Conservation (phyloP, 208 protist genomes). For the Trypanosoma theileri region DNA sequence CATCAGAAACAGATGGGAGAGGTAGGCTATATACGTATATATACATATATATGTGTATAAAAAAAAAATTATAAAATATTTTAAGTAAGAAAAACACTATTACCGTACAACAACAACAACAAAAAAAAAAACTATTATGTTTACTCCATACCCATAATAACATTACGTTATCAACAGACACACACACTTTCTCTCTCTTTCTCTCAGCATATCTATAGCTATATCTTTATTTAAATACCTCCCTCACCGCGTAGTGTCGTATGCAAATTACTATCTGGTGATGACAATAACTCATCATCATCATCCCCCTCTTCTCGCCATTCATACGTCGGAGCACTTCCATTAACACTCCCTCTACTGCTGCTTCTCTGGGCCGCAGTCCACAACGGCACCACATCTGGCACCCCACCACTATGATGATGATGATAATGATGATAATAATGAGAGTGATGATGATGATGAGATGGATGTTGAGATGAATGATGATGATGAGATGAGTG, state of each 20-base stretch:
- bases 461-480: background rate
- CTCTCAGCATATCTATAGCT: too few relatives aligned
- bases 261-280: background rate
- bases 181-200: background rate
- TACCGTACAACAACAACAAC: too few relatives aligned
- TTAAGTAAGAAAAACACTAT: too few relatives aligned
- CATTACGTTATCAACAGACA: background rate
- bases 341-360: background rate
- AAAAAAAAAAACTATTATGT: too few relatives aligned
- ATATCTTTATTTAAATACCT: too few relatives aligned
- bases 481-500: background rate
- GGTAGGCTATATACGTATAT: too few relatives aligned
- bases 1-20: too few relatives aligned
- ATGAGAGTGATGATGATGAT: background rate
- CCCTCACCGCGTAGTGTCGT: background rate
- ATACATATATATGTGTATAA: too few relatives aligned
- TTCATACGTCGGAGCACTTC: background rate
- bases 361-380: background rate
- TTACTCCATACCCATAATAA: too few relatives aligned
- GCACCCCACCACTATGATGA: background rate
- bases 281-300: background rate
- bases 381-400: background rate
- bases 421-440: background rate
- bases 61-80: too few relatives aligned
- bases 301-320: background rate